Base-by-base conservation (phyloP, 1,284 basidiomycete genomes). In the Apiotrichum montevideense region DNA sequence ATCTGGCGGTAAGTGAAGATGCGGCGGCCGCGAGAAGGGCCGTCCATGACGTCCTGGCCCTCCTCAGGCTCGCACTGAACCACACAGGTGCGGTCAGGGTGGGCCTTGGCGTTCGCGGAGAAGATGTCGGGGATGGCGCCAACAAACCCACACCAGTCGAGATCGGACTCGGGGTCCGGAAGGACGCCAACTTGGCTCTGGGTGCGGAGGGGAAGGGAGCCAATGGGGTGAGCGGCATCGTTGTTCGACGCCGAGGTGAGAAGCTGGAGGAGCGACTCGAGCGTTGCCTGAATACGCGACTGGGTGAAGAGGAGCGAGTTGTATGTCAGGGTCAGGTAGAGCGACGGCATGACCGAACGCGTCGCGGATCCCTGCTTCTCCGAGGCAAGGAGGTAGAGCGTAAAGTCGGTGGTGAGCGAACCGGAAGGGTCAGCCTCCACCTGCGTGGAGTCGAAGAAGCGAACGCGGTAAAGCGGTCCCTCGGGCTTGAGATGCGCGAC, bases 141-240 rank as follows among this genome's bases (percentile, higher is more conserved):
- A 71, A 92, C 91, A 83, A 86, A 98, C 55, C 88, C 93, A 74
- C 92, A 96, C 93, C 95, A 99, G 70, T 97, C 85, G 43, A 99
- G 83, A 73, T 98, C 88, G 9, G 84, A 87, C 11, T 84, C 85
- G 2, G 96, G 93, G 70, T 91, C 83, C 0, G 96, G 96, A 13
- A 99, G 81, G 50, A 82, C 80, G 3, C 78, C 76, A 54, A 82
- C 81, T 76, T 97, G 92, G 7, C 78, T 74, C 2, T 84, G 80
- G 1, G 92, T 92, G 46, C 91, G 77, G n/a, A 96, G 77, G 1
- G 90, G 85, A 46, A 95, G 82, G 13, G 88, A 83, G 48, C 90
- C 88, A 52, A 91, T 67, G 32, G 75, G 78, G 61, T 80, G 39
- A 80, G 81, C 48, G 78, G 80, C 59, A 82, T 76, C 48, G 85